These are phyloP conservation scores for Phyllosticta citribraziliensis DNA, from an alignment of 2,329 filamentous ascomycete species.

Conservation along the genomic window DNA sequence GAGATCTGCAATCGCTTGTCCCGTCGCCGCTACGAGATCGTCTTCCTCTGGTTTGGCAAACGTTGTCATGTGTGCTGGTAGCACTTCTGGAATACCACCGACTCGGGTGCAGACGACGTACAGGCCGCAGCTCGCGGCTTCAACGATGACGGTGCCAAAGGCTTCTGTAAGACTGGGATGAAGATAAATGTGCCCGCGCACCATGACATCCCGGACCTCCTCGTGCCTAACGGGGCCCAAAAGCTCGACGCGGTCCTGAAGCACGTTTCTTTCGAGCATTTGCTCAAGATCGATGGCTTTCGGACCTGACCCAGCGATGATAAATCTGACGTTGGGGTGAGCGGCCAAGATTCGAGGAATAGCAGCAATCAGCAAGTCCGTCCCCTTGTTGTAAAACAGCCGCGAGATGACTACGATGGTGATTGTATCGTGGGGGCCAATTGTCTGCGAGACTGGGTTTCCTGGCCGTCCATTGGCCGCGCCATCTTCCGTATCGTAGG, in stretches of 20 bases:
- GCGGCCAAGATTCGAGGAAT: slow-evolving; percentile 85
- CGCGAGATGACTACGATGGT: slow-evolving; percentile 96
- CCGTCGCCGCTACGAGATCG: slow-evolving; percentile 81
- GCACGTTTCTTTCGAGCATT: slow-evolving; percentile 89
- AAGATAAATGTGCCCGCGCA: slow-evolving; percentile 90
- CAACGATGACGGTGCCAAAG: slow-evolving; percentile 95
- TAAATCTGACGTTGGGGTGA: slow-evolving; percentile 89
- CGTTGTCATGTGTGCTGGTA: slow-evolving; percentile 93
- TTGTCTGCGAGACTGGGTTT: slow-evolving; percentile 48
- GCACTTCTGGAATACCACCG: slow-evolving; percentile 90
- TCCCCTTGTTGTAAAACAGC: slow-evolving; percentile 98
- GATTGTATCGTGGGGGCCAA: slow-evolving; percentile 77
- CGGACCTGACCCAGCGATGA: slow-evolving; percentile 90
- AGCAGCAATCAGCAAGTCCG: slow-evolving; percentile 88
- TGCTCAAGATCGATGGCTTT: slow-evolving; percentile 98
- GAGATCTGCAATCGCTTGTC: slow-evolving; percentile 76
- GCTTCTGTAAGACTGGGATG: slow-evolving; percentile 93
- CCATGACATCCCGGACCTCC: slow-evolving; percentile 95
- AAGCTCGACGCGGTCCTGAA: slow-evolving; percentile 89
- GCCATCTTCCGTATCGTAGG: slow-evolving; percentile 23
- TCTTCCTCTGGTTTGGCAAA: slow-evolving; percentile 97
- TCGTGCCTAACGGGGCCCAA: slow-evolving; percentile 89
- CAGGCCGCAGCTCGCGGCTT: slow-evolving; percentile 88
- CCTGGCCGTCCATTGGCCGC: slow-evolving; percentile 26
- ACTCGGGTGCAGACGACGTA: slow-evolving; percentile 97